These are phyloP conservation scores for Castanea mollissima DNA, from an alignment of 306 rosid genomes.

Conservation along the genomic window DNA sequence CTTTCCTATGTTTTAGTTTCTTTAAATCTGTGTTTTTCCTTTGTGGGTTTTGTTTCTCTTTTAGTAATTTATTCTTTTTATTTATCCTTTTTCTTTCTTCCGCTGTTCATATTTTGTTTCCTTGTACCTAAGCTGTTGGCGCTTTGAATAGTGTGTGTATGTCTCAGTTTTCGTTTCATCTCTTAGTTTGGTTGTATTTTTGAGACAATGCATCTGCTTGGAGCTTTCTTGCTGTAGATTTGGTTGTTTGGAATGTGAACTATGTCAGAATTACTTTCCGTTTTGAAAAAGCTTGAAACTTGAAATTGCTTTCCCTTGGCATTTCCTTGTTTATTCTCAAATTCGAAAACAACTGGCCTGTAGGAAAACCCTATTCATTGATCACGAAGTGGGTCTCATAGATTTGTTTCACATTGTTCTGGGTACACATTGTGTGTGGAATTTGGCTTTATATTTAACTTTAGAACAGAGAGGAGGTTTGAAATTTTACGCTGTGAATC, in stretches of 20 bases:
- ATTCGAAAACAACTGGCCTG: neutral
- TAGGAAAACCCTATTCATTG: constrained; percentile 19
- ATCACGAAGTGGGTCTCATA: constrained; percentile 16
- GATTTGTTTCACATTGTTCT: constrained; percentile 22
- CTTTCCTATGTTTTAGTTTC: constrained; percentile 27
- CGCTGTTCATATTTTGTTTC: neutral
- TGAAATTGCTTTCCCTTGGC: neutral
- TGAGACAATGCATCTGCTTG: constrained; percentile 16
- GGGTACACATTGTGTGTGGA: constrained; percentile 23
- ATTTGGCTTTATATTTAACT: constrained; percentile 26
- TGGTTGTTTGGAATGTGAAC: constrained; percentile 15
- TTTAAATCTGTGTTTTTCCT: constrained; percentile 26
- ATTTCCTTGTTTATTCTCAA: neutral
- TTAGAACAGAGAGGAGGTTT: constrained; percentile 39
- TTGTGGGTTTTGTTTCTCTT: constrained; percentile 17
- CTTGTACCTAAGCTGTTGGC: neutral
- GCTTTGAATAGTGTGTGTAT: constrained; percentile 20
- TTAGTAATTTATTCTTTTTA: constrained; percentile 1
- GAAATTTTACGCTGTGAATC: constrained; percentile 10
- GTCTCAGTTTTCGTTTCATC: constrained; percentile 20
- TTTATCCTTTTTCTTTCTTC: constrained; percentile 1
- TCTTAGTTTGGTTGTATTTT: constrained; percentile 18
- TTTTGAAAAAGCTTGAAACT: neutral
- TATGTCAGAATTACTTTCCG: neutral
- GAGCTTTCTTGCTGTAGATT: constrained; percentile 12